A percentile compares a stretch with the other conserved stretches of the same genome.
Evolutionary conservation across 169 alveolate genomes (phyloP).

Genomic region (Plasmodium knowlesi): DNA sequence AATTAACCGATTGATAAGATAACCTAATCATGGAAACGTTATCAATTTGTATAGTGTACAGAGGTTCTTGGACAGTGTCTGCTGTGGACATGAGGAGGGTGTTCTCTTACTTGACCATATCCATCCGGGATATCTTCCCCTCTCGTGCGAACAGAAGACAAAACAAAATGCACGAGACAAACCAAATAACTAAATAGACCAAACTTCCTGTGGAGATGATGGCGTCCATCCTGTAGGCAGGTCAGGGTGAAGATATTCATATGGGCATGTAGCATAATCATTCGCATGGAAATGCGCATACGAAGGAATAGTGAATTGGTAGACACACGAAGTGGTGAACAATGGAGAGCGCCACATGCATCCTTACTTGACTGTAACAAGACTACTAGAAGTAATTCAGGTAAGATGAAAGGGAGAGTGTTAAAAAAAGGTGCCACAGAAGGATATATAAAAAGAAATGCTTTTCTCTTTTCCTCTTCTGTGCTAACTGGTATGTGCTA

Average conservation of each 20-base stretch:
- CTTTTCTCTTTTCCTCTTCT: neutral
- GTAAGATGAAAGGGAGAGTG: neutral
- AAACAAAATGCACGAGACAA: slow-evolving; percentile 58
- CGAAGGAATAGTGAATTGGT: neutral
- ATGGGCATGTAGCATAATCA: neutral
- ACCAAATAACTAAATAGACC: slow-evolving; percentile 37
- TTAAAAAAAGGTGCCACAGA: neutral
- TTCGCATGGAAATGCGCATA: neutral
- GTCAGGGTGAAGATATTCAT: neutral
- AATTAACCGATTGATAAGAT: neutral
- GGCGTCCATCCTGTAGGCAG: slow-evolving; percentile 24
- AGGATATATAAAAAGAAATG: neutral
- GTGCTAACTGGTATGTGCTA: neutral
- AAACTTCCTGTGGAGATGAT: slow-evolving; percentile 35
- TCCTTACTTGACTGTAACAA: neutral
- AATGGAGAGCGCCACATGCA: neutral
- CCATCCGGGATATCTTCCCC: slow-evolving; percentile 31
- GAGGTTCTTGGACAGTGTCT: neutral
- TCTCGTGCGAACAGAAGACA: slow-evolving; percentile 63
- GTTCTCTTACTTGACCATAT: slow-evolving; percentile 38
- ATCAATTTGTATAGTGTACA: neutral
- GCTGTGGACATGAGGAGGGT: neutral
- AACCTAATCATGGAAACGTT: neutral
- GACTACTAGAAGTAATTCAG: neutral
- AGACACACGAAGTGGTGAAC: neutral